Evolutionary conservation across 345 rosid species (phyloP).

Genomic region (Dipteronia sinensis): DNA sequence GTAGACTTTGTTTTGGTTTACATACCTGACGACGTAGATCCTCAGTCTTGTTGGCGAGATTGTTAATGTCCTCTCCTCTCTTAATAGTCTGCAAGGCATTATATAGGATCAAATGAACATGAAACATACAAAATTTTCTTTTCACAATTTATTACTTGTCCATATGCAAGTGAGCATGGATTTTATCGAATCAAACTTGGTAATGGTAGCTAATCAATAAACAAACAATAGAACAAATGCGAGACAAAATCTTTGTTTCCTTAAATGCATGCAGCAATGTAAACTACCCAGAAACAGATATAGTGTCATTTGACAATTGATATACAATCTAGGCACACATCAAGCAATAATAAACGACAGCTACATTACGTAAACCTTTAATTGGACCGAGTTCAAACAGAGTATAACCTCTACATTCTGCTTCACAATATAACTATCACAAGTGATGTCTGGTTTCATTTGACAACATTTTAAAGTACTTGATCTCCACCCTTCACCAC

Average conservation of each 20-base stretch:
- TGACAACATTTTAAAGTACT: neutral
- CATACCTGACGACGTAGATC: slow-evolving; percentile 75
- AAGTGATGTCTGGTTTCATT: neutral
- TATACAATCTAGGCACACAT: neutral
- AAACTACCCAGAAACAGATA: no score
- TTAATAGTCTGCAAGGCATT: slow-evolving; percentile 62
- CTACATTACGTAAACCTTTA: neutral
- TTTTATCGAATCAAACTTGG: neutral
- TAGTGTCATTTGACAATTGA: no score
- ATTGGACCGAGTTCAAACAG: neutral
- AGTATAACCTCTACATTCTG: neutral
- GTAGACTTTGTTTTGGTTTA: neutral
- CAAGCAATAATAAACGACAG: neutral
- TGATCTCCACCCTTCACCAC: neutral
- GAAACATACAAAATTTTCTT: slow-evolving; percentile 1
- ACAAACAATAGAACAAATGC: neutral
- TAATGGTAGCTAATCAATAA: neutral
- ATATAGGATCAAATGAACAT: slow-evolving; percentile 10
- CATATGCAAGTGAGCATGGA: neutral
- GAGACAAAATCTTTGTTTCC: neutral
- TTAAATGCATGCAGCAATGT: neutral
- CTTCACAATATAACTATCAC: neutral
- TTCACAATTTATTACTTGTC: neutral
- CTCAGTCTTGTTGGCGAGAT: slow-evolving; percentile 75
- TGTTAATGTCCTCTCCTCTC: slow-evolving; percentile 77